Evolutionary conservation across 2,329 filamentous ascomycete genomes (phyloP).

Genomic region (Aspergillus puulaauensis): DNA sequence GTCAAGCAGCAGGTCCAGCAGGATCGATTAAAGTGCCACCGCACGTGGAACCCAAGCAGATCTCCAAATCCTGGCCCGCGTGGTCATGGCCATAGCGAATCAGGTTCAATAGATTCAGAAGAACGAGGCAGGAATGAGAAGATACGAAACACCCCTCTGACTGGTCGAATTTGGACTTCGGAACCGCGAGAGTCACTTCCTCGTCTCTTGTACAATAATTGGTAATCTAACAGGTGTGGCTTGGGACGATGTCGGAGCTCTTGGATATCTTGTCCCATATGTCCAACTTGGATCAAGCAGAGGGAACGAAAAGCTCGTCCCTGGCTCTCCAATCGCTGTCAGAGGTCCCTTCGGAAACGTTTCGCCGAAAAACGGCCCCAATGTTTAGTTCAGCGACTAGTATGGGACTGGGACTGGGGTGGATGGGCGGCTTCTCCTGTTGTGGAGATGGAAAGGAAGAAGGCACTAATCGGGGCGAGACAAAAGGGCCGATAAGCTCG

Average conservation of each 20-base stretch:
- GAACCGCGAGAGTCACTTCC: background rate
- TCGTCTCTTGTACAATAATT: background rate
- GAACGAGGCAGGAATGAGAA: background rate
- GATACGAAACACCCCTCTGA: background rate
- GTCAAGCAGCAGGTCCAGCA: slow-evolving; percentile 12
- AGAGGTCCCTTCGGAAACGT: slow-evolving; percentile 14
- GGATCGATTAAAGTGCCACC: slow-evolving; percentile 21
- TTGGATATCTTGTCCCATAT: slow-evolving; percentile 5
- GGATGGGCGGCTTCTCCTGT: slow-evolving; percentile 11
- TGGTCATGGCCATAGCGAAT: slow-evolving; percentile 3
- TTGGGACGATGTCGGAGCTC: slow-evolving; percentile 6
- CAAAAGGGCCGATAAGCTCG: slow-evolving; percentile 10
- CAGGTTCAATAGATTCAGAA: background rate
- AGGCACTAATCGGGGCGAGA: slow-evolving; percentile 7
- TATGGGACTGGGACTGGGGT: background rate
- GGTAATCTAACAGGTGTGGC: background rate
- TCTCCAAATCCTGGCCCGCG: slow-evolving; percentile 16
- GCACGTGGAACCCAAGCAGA: slow-evolving; percentile 18
- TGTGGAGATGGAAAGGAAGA: slow-evolving; percentile 12
- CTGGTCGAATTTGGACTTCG: background rate
- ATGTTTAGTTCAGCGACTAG: slow-evolving; percentile 7
- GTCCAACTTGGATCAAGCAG: slow-evolving; percentile 10
- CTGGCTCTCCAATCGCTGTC: background rate
- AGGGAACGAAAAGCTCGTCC: slow-evolving; percentile 9
- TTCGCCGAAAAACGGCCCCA: slow-evolving; percentile 22